Evolutionary conservation across 2,329 filamentous ascomycete species (phyloP).

Genomic region (Verticillium albo-atrum): DNA sequence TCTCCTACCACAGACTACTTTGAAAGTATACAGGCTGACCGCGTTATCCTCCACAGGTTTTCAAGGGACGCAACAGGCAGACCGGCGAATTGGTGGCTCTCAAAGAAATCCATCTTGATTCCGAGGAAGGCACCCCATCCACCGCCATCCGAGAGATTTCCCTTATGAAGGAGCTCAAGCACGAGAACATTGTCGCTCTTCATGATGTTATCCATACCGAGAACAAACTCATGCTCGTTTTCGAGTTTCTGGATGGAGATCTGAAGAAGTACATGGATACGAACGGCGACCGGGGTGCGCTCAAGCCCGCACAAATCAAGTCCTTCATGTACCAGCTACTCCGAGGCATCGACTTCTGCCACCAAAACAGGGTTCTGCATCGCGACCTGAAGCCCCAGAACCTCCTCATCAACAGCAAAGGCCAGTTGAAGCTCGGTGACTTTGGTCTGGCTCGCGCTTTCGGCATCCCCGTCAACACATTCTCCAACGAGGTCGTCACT

Average conservation of each 20-base stretch:
- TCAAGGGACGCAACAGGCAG: conserved; percentile 96
- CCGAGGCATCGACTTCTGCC: conserved; percentile 94
- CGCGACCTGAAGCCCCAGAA: conserved; percentile 96
- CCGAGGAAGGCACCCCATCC: conserved; percentile 93
- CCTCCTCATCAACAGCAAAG: conserved; percentile 88
- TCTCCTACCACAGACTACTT: not conserved
- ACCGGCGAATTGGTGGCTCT: conserved; percentile 94
- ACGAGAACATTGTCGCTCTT: conserved; percentile 95
- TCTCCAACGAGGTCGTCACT: conserved; percentile 96
- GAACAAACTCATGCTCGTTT: conserved; percentile 99
- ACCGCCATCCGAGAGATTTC: conserved; percentile 98
- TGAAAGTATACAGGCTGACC: not conserved
- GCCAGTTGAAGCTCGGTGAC: conserved; percentile 86
- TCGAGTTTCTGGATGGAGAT: conserved; percentile 98
- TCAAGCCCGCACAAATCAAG: conserved; percentile 90
- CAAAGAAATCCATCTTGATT: conserved; percentile 98
- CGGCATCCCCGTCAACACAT: conserved; percentile 95
- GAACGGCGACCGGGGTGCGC: conserved; percentile 79
- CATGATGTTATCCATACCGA: conserved; percentile 99
- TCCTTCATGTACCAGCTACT: conserved; percentile 99
- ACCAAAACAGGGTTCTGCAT: conserved; percentile 93
- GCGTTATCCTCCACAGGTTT: conserved; percentile 59
- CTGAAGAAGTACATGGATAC: conserved; percentile 99
- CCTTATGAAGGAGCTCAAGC: conserved; percentile 98
- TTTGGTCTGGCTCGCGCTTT: conserved; percentile 93